Conservation (phyloP, 2,329 filamentous ascomycete species). For the Venturia effusa region DNA sequence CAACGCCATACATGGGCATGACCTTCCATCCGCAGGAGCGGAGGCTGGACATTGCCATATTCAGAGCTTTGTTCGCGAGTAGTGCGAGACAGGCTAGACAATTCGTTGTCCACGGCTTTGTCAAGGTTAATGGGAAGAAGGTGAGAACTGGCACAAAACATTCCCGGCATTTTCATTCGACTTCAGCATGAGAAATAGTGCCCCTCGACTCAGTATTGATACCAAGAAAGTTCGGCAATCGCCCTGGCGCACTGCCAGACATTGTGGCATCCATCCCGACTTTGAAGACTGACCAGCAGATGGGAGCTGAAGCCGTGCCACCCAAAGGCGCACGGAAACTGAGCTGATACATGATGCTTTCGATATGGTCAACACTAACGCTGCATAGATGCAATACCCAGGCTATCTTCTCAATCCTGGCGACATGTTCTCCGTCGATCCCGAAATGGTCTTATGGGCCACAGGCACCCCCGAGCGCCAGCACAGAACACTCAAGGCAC, state of each 20-base stretch:
- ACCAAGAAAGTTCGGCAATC: not conserved
- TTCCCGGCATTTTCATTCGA: not conserved
- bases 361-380: no score
- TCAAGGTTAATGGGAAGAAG: conserved; percentile 95
- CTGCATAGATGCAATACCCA: conserved; percentile 72
- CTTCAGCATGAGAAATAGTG: not conserved
- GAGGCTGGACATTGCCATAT: conserved; percentile 87
- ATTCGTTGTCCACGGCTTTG: conserved; percentile 84
- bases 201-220: not conserved
- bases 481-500: conserved; percentile 57
- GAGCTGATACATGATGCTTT: not conserved
- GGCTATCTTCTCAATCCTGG: conserved; percentile 93
- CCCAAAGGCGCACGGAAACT: no score
- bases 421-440: conserved; percentile 94
- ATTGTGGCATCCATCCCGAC: not conserved
- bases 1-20: conserved; percentile 93
- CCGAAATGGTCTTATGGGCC: conserved; percentile 77
- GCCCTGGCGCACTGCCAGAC: not conserved
- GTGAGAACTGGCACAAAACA: conserved; percentile 32
- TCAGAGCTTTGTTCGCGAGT: conserved; percentile 86
- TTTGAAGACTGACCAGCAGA: not conserved
- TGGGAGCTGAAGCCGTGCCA: no score
- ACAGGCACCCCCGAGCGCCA: conserved; percentile 72
- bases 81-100: conserved; percentile 87
- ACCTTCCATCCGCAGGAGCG: conserved; percentile 84